A percentile compares a stretch with the other conserved stretches of the same genome.
phyloP scores from a whole-genome alignment of 2,329 filamentous ascomycete species.

The Seiridium unicorne region DNA sequence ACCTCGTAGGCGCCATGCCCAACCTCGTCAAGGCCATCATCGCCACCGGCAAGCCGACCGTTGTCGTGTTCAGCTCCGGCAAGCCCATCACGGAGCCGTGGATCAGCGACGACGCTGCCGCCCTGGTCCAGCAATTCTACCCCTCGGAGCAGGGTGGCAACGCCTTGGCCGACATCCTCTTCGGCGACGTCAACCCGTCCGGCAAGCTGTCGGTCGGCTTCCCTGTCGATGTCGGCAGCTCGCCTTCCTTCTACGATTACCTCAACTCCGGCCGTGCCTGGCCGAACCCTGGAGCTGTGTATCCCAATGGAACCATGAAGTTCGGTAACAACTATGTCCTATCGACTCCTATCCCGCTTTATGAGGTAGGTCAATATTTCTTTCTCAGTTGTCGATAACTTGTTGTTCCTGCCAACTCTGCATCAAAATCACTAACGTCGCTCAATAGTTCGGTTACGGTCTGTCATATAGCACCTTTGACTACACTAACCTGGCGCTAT shows the following conservation, averaged over 20 bases:
- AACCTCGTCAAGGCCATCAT: constrained; percentile 66
- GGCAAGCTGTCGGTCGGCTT: constrained; percentile 67
- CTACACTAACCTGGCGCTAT: constrained; percentile 54
- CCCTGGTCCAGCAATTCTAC: constrained; percentile 73
- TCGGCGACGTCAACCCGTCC: constrained; percentile 63
- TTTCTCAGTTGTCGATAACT: background rate
- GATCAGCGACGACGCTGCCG: constrained; percentile 64
- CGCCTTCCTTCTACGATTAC: constrained; percentile 72
- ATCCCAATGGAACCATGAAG: constrained; percentile 57
- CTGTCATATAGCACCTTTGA: constrained; percentile 63
- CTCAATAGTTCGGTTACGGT: constrained; percentile 61
- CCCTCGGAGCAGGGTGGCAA: constrained; percentile 67
- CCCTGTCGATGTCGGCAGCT: constrained; percentile 63
- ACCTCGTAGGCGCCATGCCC: constrained; percentile 69
- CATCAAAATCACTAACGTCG: background rate
- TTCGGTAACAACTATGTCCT: constrained; percentile 68
- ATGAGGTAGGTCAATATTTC: constrained; percentile 31
- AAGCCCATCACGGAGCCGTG: constrained; percentile 73
- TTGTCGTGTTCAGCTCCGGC: constrained; percentile 67
- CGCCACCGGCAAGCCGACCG: constrained; percentile 63
- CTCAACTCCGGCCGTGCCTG: constrained; percentile 61
- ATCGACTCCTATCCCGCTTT: constrained; percentile 56
- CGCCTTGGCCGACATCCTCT: constrained; percentile 65
- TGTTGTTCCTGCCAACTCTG: background rate
- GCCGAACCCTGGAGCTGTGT: constrained; percentile 50